Evolutionary conservation across 768 basidiomycete genomes (phyloP).

Genomic region (Calocybe cyanea): DNA sequence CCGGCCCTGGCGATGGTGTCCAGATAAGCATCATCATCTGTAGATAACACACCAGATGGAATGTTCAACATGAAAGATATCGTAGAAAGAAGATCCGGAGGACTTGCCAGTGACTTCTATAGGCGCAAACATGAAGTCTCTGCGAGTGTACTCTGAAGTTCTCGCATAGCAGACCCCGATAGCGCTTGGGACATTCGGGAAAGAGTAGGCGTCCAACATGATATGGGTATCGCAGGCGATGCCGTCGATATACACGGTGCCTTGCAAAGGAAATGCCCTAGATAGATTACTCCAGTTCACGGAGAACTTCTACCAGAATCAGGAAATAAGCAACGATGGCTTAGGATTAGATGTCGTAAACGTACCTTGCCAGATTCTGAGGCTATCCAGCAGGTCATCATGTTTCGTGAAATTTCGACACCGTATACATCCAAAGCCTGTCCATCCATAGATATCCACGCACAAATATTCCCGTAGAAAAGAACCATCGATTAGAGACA

Average conservation of each 20-base stretch:
- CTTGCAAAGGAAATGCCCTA: conserved; percentile 19
- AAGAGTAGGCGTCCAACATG: conserved; percentile 20
- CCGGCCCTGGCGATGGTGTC: conserved; percentile 13
- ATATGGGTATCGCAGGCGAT: conserved; percentile 23
- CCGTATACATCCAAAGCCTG: not conserved
- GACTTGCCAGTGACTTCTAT: conserved; percentile 8
- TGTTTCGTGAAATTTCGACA: conserved; percentile 6
- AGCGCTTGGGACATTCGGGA: conserved; percentile 19
- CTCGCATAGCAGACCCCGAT: conserved; percentile 15
- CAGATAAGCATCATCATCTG: conserved; percentile 13
- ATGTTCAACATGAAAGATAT: conserved; percentile 18
- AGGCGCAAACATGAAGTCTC: conserved; percentile 11
- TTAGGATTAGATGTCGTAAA: not conserved
- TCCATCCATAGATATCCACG: conserved; percentile 11
- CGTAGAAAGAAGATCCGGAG: conserved; percentile 21
- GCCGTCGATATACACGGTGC: conserved; percentile 21
- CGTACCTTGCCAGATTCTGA: conserved; percentile 19
- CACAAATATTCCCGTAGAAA: not conserved
- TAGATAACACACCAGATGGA: conserved; percentile 11
- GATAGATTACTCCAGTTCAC: conserved; percentile 24
- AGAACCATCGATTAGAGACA: not conserved
- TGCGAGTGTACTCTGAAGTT: conserved; percentile 6
- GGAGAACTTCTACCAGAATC: conserved; percentile 19
- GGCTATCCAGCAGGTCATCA: conserved; percentile 20
- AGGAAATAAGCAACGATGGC: not conserved